Evolutionary conservation across 768 basidiomycete genomes (phyloP), one percentile per base, ranked within the genome.

Genomic region (Botryobasidium botryosum): DNA sequence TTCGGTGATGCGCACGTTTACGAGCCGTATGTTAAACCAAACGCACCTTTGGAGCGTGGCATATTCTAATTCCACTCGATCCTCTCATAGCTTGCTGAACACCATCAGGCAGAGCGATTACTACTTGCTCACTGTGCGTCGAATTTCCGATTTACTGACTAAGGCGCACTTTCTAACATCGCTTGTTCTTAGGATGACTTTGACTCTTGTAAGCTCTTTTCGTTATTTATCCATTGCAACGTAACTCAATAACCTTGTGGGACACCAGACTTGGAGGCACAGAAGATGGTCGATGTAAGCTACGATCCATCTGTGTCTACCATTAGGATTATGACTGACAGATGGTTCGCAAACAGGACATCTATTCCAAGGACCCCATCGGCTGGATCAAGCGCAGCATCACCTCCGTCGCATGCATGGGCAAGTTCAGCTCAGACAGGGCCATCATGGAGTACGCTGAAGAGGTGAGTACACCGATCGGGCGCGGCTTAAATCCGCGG

Each of bases 401-500:
- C 56, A 7, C 52, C 15, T 8, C 43, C 43, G 31, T 44, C 12
- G 37, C 55, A 41, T 52, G 79, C 75, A 96, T 94, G 90, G 90
- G 88, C 60, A 91, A 90, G 57, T 96, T 96, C 68, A 88, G 86
- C 60, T 85, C 83, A 27, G 92, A 97, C 59, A 72, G 91, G 43
- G 84, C 87, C 3, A 91, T 94, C 56, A 74, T 76, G 52, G 82
- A 88, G 58, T 92, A 92, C 54, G 88, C 87, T 1, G 87, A 92
- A 55, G 59, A 57, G 35, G 43, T 38, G 47, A 29, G 7, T 27
- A 20, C 21, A 24, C 5, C 43, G 5, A 25, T 13, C 3, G 15
- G 6, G 7, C 26, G 1, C 23, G 8, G 15, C 8, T 23, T 4
- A 25, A 4, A 21, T 3, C 1, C 6, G 31, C 40, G 40, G 23